A percentile compares a stretch with the other conserved stretches of the same genome.
Evolutionary conservation across 768 basidiomycete species (phyloP).

Genomic region (Candolleomyces efflorescens): DNA sequence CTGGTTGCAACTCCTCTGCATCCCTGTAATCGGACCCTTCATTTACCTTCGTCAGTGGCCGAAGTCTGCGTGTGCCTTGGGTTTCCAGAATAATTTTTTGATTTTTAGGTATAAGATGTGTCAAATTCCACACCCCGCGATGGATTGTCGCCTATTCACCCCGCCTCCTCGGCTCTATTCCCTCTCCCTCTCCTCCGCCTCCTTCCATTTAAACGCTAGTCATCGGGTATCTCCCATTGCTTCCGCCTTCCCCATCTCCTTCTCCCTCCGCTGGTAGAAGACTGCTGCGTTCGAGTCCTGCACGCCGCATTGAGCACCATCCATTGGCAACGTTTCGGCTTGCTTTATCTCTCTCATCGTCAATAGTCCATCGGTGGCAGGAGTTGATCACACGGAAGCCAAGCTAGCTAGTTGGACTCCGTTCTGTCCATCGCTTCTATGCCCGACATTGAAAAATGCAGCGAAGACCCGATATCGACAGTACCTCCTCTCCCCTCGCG

Average conservation of each 20-base stretch:
- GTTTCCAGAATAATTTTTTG: too few relatives aligned
- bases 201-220: not conserved
- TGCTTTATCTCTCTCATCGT: not conserved
- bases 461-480: not conserved
- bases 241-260: not conserved
- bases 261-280: not conserved
- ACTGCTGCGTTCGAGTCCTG: not conserved
- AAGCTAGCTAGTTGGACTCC: not conserved
- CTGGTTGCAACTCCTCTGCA: too few relatives aligned
- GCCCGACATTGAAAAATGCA: slow-evolving; percentile 16
- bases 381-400: not conserved
- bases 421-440: slow-evolving; percentile 6
- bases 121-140: not conserved
- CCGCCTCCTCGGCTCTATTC: not conserved
- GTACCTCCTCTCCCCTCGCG: not conserved
- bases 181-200: not conserved
- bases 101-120: too few relatives aligned
- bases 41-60: too few relatives aligned
- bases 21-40: too few relatives aligned
- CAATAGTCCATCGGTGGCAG: not conserved
- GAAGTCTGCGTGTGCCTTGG: too few relatives aligned
- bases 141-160: not conserved
- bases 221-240: not conserved
- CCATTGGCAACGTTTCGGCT: not conserved
- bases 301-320: not conserved